Evolutionary conservation across 1,139 yeast species (phyloP).

Genomic region (Geotrichum restrictum): DNA sequence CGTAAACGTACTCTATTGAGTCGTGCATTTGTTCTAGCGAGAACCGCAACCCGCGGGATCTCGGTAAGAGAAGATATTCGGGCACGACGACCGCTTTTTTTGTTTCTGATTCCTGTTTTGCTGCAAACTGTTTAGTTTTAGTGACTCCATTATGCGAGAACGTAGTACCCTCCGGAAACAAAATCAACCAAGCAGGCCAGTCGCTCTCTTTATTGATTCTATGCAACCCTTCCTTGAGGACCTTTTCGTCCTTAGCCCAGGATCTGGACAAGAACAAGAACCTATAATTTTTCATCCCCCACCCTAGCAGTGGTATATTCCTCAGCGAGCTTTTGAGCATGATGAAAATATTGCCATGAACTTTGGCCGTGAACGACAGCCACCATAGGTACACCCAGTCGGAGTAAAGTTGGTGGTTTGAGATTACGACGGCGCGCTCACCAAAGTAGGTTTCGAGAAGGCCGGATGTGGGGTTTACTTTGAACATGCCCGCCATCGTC

Average conservation of each 20-base stretch:
- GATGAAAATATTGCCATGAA: slow-evolving; percentile 63
- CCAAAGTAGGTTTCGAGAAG: slow-evolving; percentile 33
- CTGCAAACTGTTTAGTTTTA: slow-evolving; percentile 56
- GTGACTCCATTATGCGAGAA: slow-evolving; percentile 60
- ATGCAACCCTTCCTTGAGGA: slow-evolving; percentile 53
- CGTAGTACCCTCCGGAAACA: slow-evolving; percentile 96
- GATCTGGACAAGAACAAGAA: slow-evolving; percentile 80
- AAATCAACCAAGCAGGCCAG: slow-evolving; percentile 50
- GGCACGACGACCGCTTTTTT: slow-evolving; percentile 45
- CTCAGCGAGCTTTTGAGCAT: slow-evolving; percentile 76
- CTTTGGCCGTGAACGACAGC: slow-evolving; percentile 62
- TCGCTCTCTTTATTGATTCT: slow-evolving; percentile 44
- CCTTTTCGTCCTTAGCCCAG: slow-evolving; percentile 72
- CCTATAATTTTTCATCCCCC: slow-evolving; percentile 76
- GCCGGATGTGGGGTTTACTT: slow-evolving; percentile 26
- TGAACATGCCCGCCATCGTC: slow-evolving; percentile 32
- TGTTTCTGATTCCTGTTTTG: too few relatives aligned
- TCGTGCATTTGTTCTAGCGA: slow-evolving; percentile 55
- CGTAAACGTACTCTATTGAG: slow-evolving; percentile 70
- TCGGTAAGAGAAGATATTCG: slow-evolving; percentile 70
- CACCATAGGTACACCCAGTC: slow-evolving; percentile 97
- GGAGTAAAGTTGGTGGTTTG: slow-evolving; percentile 89
- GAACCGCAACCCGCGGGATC: slow-evolving; percentile 72
- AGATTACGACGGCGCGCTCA: slow-evolving; percentile 56
- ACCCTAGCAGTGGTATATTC: slow-evolving; percentile 73